Conservation (phyloP, 139 green algal species). For the Penium margaritaceum region DNA sequence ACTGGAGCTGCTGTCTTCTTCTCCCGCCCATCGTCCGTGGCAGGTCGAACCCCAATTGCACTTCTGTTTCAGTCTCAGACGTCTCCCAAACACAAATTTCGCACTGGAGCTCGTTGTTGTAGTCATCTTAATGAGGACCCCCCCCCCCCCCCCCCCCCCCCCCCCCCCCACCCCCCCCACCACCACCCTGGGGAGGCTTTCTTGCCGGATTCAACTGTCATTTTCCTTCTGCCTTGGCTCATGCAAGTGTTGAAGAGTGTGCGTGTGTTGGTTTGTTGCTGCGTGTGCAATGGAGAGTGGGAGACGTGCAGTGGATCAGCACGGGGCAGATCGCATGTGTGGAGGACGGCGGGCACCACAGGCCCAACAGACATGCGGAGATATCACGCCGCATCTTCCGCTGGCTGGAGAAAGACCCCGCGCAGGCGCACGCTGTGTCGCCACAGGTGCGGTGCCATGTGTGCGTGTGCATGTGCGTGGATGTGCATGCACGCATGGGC, state of each 20-base stretch:
- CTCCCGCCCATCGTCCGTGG: background rate
- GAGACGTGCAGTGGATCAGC: constrained; percentile 72
- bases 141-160: no score
- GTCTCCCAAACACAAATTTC: no score
- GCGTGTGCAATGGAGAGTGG: background rate
- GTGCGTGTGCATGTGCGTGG: no score
- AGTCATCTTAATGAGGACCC: background rate
- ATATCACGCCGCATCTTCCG: constrained; percentile 73
- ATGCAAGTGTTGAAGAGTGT: background rate
- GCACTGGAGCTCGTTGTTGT: no score
- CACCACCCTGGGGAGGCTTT: no score
- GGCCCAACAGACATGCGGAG: constrained; percentile 86
- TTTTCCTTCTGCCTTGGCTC: constrained; percentile 2
- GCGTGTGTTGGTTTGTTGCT: background rate
- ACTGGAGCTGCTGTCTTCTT: constrained; percentile 5
- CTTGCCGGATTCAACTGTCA: background rate
- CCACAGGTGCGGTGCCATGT: no score
- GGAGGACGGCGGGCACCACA: constrained; percentile 85
- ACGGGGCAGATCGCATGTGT: constrained; percentile 79
- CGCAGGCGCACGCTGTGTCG: no score
- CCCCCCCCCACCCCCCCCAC: no score
- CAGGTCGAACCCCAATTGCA: background rate
- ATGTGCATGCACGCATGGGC: no score
- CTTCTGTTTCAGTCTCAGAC: background rate
- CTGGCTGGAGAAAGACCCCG: constrained; percentile 20